Evolutionary conservation across 2,329 filamentous ascomycete species (phyloP), one percentile per base, ranked within the genome.

Genomic region (Ceratocystis variospora): DNA sequence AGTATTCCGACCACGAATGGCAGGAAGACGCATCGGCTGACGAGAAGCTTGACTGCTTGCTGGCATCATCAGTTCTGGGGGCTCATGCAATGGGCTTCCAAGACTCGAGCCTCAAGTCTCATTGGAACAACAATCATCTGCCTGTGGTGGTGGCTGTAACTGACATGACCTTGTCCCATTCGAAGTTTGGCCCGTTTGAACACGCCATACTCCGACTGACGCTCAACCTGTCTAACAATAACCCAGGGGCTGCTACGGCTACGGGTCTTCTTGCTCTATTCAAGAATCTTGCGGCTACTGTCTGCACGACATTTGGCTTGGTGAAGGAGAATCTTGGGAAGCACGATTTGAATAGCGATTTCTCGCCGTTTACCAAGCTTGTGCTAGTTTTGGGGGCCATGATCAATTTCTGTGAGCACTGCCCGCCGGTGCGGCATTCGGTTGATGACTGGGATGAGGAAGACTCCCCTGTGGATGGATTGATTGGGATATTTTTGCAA

Each of bases 391-490:
- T 96, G 48, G 92, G 90, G 0, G 84, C 90, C 25, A 83, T 93
- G 75, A 96, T 96, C 74, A 96, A 96, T 72, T 82, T 96, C 65
- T 83, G 89, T 7, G 91, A 96, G 73, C 87, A 90, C 72, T 90
- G 86, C 71, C 78, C 84, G 17, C 74, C 79, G 25, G 86, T 88
- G 12, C 80, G 86, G 64, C 74, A 76, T 50, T 73, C 73, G 5
- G 68, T 77, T 2, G 70, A 71, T 0, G 70, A 69, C 8, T 69
- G 69, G 69, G 66, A 67, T 17, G 83, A 72, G 68, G 73, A 68
- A 73, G 41, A 53, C 12, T 68, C 67, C 71, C 77, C 83, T 6
- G 75, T 91, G 45, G 80, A 85, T 62, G 76, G 76, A 62, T 78
- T 95, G 45, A 79, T 89, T 41, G 75, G 76, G 48, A 77, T 87